Percentiles rank a stretch among this genome's conserved stretches.
Conservation (phyloP, 768 basidiomycete genomes). For the Tricholomella constricta region DNA sequence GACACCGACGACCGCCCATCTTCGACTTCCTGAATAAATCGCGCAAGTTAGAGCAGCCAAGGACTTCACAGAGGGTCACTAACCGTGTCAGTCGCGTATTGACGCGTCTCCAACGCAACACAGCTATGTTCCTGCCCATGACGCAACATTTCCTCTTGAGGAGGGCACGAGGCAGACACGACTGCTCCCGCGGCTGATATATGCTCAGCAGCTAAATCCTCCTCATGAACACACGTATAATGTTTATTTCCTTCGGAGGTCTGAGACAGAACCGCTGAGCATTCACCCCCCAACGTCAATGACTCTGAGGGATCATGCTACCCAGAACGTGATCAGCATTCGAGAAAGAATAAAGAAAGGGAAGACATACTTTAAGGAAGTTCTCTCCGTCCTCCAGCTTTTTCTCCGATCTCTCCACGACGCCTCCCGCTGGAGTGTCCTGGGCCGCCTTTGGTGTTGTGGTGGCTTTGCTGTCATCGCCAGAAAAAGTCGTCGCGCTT, state of each 20-base stretch:
- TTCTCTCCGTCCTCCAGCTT: constrained; percentile 15
- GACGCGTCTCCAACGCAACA: constrained; percentile 6
- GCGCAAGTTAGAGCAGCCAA: neutral
- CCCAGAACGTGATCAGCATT: neutral
- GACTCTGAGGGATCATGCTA: constrained; percentile 15
- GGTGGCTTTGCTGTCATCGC: constrained; percentile 4
- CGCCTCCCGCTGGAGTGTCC: constrained; percentile 9
- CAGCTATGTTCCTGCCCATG: neutral
- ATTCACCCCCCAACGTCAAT: constrained; percentile 7
- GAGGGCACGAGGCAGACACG: constrained; percentile 12
- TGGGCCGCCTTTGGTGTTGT: constrained; percentile 1
- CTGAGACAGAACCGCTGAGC: neutral
- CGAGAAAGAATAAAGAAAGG: neutral
- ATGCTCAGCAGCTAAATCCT: neutral
- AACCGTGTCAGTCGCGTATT: constrained; percentile 5
- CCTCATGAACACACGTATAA: neutral
- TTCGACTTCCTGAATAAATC: neutral
- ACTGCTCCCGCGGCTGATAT: constrained; percentile 3
- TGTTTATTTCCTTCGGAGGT: neutral
- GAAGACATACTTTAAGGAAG: neutral
- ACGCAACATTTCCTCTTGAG: constrained; percentile 13
- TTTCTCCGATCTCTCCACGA: constrained; percentile 6
- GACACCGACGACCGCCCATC: neutral
- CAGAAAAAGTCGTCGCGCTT: constrained; percentile 14
- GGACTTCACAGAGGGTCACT: neutral